Percentiles rank a stretch among this genome's conserved stretches.
Evolutionary conservation across 768 basidiomycete species (phyloP).

Genomic region (Auriscalpium vulgare): DNA sequence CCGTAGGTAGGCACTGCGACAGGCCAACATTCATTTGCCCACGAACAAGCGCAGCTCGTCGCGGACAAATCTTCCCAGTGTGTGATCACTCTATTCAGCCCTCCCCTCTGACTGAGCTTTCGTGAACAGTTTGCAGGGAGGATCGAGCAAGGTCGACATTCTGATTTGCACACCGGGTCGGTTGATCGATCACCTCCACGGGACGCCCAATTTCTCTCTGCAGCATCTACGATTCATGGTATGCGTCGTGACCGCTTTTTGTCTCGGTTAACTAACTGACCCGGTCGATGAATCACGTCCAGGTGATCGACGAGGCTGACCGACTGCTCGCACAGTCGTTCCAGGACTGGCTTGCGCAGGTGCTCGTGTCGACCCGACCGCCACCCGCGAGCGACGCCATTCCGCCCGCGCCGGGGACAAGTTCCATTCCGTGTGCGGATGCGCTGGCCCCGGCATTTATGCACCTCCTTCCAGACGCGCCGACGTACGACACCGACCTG

Average conservation of each 20-base stretch:
- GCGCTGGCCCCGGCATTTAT: slow-evolving; percentile 57
- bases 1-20: slow-evolving; percentile 68
- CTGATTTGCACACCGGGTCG: slow-evolving; percentile 94
- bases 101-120: background rate
- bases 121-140: slow-evolving; percentile 59
- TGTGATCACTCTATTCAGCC: slow-evolving; percentile 11
- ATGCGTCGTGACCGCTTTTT: slow-evolving; percentile 19
- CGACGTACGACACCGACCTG: slow-evolving; percentile 38
- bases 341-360: slow-evolving; percentile 88
- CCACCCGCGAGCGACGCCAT: background rate
- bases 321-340: slow-evolving; percentile 92
- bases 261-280: background rate
- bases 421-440: slow-evolving; percentile 32
- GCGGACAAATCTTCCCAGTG: slow-evolving; percentile 49
- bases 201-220: slow-evolving; percentile 83
- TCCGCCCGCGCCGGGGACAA: background rate
- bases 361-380: slow-evolving; percentile 65
- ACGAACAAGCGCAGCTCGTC: slow-evolving; percentile 81
- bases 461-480: slow-evolving; percentile 30
- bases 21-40: slow-evolving; percentile 89
- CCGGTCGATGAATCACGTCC: background rate
- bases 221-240: slow-evolving; percentile 95
- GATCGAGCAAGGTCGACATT: slow-evolving; percentile 88
- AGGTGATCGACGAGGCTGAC: slow-evolving; percentile 98
- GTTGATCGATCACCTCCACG: slow-evolving; percentile 86